Evolutionary conservation across 2,329 filamentous ascomycete species (phyloP), one percentile per base, ranked within the genome.

Genomic region (Colletotrichum falcatum): DNA sequence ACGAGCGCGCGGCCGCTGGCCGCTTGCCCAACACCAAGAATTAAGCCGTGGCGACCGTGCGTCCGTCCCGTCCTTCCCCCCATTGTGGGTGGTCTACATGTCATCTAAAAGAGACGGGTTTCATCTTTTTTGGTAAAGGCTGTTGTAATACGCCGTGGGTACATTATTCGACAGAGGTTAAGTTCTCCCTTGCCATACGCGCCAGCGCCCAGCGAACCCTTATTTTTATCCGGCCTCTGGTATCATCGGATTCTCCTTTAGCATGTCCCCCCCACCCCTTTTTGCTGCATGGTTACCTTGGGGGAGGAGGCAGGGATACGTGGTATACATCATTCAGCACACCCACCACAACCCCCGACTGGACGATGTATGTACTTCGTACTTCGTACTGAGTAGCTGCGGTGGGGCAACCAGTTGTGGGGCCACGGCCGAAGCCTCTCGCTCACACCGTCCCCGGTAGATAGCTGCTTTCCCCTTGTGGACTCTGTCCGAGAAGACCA

Each of bases 91-190:
- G n/a, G n/a, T n/a, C n/a, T n/a, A 28, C 37, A 35, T 54, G 51
- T 67, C 67, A 70, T 70, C 51, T 67, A 67, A 59, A 53, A 54
- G 58, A 70, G 64, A 63, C 64, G 51, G 58, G 67, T 70, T 70
- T 70, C 67, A 67, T 67, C 64, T 70, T 70, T 54, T 62, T 63
- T 28, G 58, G 58, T 30, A 30, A 12, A 46, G 44, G 20, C n/a
- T 46, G 9, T 23, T 9, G 44, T 11, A 23, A 12, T 46, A n/a
- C 20, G 7, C 44, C 44, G 9, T 46, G 44, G 20, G n/a, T 37
- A 26, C n/a, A 16, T n/a, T 18, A 35, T 23, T 23, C n/a, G 5
- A 28, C 2, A 26, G 5, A 8, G 30, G 20, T 49, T 35, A 26
- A 49, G 42, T 62, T 53, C 42, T 42, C 44, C 58, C 58, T 55